These are phyloP conservation scores for Bothriochloa decipiens DNA, from an alignment of 176 grass and related monocot species.

Conservation along the genomic window DNA sequence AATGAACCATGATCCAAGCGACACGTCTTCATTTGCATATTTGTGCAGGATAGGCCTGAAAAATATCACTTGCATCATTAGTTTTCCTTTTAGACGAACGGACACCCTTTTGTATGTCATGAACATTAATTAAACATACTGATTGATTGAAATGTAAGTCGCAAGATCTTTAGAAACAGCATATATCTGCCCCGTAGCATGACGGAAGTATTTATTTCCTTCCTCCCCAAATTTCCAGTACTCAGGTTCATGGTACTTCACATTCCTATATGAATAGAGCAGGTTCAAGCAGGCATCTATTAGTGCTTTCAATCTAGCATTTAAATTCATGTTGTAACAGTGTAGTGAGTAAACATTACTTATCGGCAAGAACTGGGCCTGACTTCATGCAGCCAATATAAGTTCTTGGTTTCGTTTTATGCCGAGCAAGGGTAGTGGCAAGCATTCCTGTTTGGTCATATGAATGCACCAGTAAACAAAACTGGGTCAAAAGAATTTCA, in stretches of 20 bases:
- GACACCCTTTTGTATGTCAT: conserved; percentile 5
- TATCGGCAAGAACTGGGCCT: conserved; percentile 90
- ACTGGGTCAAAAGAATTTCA: conserved; percentile 2
- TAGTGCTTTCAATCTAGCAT: conserved; percentile 10
- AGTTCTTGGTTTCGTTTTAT: conserved; percentile 92
- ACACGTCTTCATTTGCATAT: conserved; percentile 94
- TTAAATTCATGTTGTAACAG: conserved; percentile 19
- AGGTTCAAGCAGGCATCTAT: conserved; percentile 24
- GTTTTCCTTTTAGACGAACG: not conserved
- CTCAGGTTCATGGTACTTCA: conserved; percentile 89
- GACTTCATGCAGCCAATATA: conserved; percentile 99
- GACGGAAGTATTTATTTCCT: conserved; percentile 91
- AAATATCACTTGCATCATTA: conserved; percentile 38
- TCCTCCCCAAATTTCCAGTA: conserved; percentile 98
- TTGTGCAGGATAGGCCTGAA: conserved; percentile 90
- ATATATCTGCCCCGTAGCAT: conserved; percentile 94
- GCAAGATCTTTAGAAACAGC: conserved; percentile 90
- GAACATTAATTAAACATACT: conserved; percentile 52
- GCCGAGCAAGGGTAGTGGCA: conserved; percentile 76
- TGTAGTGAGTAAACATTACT: conserved; percentile 63
- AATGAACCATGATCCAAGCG: conserved; percentile 87
- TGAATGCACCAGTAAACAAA: conserved; percentile 25
- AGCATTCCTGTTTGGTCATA: conserved; percentile 74
- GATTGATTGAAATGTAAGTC: conserved; percentile 93
- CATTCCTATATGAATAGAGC: conserved; percentile 60